Conservation (phyloP, 495 filamentous ascomycete species). For the Penicillium antarcticum region DNA sequence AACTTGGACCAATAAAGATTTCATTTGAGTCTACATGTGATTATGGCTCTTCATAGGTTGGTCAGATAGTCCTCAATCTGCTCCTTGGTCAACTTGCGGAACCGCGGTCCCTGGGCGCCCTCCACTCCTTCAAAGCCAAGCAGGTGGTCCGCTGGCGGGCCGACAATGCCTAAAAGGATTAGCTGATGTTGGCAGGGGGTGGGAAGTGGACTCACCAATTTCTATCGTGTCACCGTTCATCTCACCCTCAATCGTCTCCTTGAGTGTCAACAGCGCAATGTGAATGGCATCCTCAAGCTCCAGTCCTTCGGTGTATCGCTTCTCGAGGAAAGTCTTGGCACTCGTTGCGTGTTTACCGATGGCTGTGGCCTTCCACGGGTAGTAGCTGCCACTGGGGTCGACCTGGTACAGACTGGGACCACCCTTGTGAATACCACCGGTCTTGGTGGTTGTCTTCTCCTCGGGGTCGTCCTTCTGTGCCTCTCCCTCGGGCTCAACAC, state of each 20-base stretch:
- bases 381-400: slow-evolving; percentile 94
- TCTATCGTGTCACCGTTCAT: slow-evolving; percentile 99
- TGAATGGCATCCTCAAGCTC: slow-evolving; percentile 98
- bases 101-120: slow-evolving; percentile 83
- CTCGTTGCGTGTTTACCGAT: slow-evolving; percentile 98
- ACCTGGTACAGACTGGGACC: slow-evolving; percentile 98
- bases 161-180: slow-evolving; percentile 73
- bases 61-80: slow-evolving; percentile 99
- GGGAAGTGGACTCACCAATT: slow-evolving; percentile 64
- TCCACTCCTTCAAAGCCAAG: slow-evolving; percentile 92
- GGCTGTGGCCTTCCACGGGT: slow-evolving; percentile 98
- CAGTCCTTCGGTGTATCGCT: slow-evolving; percentile 94
- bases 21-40: slow-evolving; percentile 23
- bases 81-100: slow-evolving; percentile 92
- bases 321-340: slow-evolving; percentile 98
- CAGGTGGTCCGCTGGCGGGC: slow-evolving; percentile 86
- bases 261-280: slow-evolving; percentile 94
- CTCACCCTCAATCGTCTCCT: slow-evolving; percentile 98
- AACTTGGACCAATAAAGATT: slow-evolving; percentile 21
- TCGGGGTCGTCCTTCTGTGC: slow-evolving; percentile 47
- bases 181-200: not conserved
- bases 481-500: slow-evolving; percentile 74
- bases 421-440: slow-evolving; percentile 91
- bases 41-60: slow-evolving; percentile 63
- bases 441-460: slow-evolving; percentile 72